These are phyloP conservation scores for Leccinellum albellum DNA, from an alignment of 768 basidiomycete species.

Conservation along the genomic window DNA sequence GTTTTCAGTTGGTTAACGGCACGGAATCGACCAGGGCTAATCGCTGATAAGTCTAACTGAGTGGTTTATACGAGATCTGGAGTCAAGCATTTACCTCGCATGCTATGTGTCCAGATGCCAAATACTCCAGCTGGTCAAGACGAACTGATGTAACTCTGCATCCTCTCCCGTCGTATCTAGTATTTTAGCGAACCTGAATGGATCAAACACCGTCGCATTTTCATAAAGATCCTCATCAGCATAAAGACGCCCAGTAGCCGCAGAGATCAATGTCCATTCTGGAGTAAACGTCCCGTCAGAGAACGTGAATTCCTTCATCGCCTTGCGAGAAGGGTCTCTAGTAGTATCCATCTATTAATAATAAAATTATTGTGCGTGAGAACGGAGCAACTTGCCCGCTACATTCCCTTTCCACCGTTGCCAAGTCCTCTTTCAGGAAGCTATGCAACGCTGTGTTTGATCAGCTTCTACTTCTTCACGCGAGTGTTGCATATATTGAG, in stretches of 20 bases:
- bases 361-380: not conserved
- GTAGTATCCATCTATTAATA: not conserved
- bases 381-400: not conserved
- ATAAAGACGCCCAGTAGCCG: constrained; percentile 9
- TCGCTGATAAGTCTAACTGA: not conserved
- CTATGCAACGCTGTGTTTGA: not conserved
- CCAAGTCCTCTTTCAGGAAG: not conserved
- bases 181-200: constrained; percentile 43
- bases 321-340: not conserved
- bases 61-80: not conserved
- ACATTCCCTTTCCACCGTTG: not conserved
- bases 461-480: not conserved
- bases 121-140: not conserved
- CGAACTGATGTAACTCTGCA: constrained; percentile 20
- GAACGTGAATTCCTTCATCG: not conserved
- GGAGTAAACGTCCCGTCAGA: not conserved
- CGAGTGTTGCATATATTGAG: not conserved
- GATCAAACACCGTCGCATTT: constrained; percentile 38
- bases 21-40: constrained; percentile 35
- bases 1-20: constrained; percentile 39
- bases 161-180: constrained; percentile 31
- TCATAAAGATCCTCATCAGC: constrained; percentile 22
- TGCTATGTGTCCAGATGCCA: not conserved
- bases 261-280: not conserved
- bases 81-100: constrained; percentile 9